These are phyloP conservation scores for Microcos paniculata DNA, from an alignment of 345 rosid species.

Conservation along the genomic window DNA sequence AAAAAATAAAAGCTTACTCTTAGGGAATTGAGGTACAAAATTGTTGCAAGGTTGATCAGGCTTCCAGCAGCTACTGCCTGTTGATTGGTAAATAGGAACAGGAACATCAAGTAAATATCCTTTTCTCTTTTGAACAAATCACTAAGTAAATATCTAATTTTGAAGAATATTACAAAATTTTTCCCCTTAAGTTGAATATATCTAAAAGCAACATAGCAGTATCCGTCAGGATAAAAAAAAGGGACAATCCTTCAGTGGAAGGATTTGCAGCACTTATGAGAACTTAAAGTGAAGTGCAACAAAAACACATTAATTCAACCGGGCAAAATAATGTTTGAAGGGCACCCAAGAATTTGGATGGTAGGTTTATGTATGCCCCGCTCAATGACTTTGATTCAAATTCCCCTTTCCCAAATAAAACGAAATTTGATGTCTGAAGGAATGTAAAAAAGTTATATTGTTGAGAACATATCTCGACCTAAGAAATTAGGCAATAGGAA, in stretches of 20 bases:
- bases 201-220: neutral
- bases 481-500: neutral
- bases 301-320: neutral
- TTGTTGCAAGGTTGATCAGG: conserved; percentile 86
- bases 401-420: no score
- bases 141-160: neutral
- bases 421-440: neutral
- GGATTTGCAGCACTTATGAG: neutral
- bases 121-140: no score
- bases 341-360: no score
- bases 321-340: no score
- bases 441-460: neutral
- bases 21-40: conserved; percentile 82
- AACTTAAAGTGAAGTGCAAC: neutral
- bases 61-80: conserved; percentile 98
- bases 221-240: no score
- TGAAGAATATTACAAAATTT: neutral
- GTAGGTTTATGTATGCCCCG: no score
- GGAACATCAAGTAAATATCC: neutral
- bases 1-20: conserved; percentile 48
- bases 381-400: no score
- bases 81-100: conserved; percentile 25
- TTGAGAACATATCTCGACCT: neutral
- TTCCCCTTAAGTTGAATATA: neutral
- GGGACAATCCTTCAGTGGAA: no score